Evolutionary conservation across 257 asterid species (phyloP).

Genomic region (Nicotiana tabacum): DNA sequence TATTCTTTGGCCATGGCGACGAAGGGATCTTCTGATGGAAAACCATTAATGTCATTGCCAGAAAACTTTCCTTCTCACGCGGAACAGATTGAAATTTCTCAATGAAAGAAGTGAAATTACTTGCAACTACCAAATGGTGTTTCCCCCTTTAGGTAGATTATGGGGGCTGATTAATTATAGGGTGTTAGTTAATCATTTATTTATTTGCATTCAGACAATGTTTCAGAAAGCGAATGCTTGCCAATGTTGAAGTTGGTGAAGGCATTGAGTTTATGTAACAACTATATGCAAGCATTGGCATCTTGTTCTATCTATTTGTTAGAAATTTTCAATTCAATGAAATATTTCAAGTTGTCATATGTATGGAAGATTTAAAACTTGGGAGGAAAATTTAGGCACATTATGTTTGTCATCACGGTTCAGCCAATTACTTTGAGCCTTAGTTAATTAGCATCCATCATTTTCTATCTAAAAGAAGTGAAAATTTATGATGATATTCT

Average conservation of each 20-base stretch:
- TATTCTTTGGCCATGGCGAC: constrained; percentile 33
- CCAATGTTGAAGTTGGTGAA: constrained; percentile 5
- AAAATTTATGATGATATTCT: too few relatives aligned
- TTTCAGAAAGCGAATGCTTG: not conserved
- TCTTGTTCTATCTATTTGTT: not conserved
- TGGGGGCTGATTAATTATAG: not conserved
- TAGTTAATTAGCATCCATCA: too few relatives aligned
- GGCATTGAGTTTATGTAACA: not conserved
- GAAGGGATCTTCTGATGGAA: constrained; percentile 11
- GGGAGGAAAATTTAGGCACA: too few relatives aligned
- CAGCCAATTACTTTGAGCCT: too few relatives aligned
- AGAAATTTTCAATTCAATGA: not conserved
- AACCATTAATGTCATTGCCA: not conserved
- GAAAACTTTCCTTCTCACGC: not conserved
- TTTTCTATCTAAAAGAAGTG: too few relatives aligned
- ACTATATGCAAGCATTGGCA: not conserved
- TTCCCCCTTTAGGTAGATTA: not conserved
- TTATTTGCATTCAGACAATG: not conserved
- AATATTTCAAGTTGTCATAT: not conserved
- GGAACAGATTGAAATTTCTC: constrained; percentile 2
- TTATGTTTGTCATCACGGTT: too few relatives aligned
- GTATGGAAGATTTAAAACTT: too few relatives aligned
- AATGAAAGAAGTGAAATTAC: not conserved
- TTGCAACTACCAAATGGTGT: not conserved
- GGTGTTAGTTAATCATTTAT: not conserved